Evolutionary conservation across 116 monocot genomes (phyloP), one percentile per base, ranked within the genome.

Genomic region (Trichopus zeylanicus): DNA sequence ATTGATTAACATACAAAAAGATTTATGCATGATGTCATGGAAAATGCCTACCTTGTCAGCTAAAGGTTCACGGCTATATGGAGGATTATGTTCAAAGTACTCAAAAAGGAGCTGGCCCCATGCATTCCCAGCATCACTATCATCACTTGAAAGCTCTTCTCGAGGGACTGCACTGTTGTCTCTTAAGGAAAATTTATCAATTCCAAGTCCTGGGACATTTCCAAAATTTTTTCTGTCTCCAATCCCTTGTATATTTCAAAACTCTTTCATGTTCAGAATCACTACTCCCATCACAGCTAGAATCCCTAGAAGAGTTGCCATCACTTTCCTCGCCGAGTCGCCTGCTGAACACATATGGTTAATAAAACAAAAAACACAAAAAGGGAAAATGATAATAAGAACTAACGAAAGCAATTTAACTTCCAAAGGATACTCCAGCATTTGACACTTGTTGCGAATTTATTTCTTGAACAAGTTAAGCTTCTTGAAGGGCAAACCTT

Each of bases 271-370:
- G 48, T 68, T 84, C 84, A 62, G 42, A 70, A 61, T 89, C 89
- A 72, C 79, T 89, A 51, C 80, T 88, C 28, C 65, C 80, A 63
- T 94, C 89, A 61, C 78, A 81, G 67, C 78, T 83, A 13, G 83
- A 85, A 68, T 85, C 91, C 29, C 48, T 75, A 47, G 11, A 87
- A 61, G 29, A 65, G 22, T 75, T 70, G 6, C 42, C 53, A 51
- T 85, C 88, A 57, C 78, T 80, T 3, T 82, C 88, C 30, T 74
- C 88, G 11, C 71, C 76, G 20, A 51, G 39, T 59, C 46, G 53
- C 55, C 92, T 87, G 47, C 19, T 61, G 26, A 10, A 72, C 20
- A 30, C 24, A 46, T 33, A 3, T 3, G 31, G 46, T 31, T 15
- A 56, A 7, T 19, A 47, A 56, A 10, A 47, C 57, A 55, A 38